phyloP scores from a whole-genome alignment of 441 rosid genomes.

The Sinapis alba region DNA sequence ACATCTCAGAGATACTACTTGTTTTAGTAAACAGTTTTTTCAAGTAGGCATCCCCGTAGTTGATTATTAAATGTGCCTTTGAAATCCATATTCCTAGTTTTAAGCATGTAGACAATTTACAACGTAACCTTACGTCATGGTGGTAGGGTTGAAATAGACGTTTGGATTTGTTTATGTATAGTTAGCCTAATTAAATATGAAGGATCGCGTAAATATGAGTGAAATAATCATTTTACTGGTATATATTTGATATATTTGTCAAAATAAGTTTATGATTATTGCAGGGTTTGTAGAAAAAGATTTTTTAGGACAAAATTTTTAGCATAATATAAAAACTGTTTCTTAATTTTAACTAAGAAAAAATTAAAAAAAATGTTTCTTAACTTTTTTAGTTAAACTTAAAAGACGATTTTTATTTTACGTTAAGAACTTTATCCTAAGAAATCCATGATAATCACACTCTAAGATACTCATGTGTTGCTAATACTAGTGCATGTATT shows the following conservation, averaged over 20 bases:
- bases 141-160: not conserved
- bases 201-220: not conserved
- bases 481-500: too few species aligned
- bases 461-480: not conserved
- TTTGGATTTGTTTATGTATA: not conserved
- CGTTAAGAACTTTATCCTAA: too few species aligned
- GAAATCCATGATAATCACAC: too few species aligned
- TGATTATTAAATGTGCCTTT: not conserved
- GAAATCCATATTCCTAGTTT: not conserved
- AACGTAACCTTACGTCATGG: not conserved
- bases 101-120: not conserved
- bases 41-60: not conserved
- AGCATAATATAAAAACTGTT: too few species aligned
- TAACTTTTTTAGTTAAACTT: too few species aligned
- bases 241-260: not conserved
- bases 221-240: too few species aligned
- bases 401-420: too few species aligned
- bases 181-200: not conserved
- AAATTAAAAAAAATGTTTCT: too few species aligned
- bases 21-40: not conserved
- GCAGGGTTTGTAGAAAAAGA: too few species aligned
- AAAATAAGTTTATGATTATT: too few species aligned
- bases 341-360: too few species aligned
- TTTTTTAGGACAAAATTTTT: too few species aligned
- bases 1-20: not conserved